Evolutionary conservation across 108 stramenopile species (phyloP), one percentile per base, ranked within the genome.

Genomic region (Schizochytrium sp.): DNA sequence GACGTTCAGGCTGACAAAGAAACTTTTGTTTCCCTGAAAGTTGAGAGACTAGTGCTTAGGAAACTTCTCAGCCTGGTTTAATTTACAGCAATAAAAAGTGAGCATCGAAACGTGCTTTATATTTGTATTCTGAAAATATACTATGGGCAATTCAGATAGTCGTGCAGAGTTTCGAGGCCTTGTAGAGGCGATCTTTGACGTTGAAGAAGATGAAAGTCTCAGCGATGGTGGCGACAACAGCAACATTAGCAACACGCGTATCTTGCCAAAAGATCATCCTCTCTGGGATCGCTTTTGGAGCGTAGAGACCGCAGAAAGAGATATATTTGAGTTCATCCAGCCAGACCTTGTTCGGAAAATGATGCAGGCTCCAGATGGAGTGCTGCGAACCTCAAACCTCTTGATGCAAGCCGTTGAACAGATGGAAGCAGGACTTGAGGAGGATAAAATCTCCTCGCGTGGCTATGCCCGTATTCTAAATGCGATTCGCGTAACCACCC

Each of bases 401-500:
- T 28, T 83, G 76, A 10, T 7, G 8, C 47, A 83, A 53, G 76
- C 76, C 15, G 76, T 83, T 10, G 1, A 5, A 53, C 76, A 83
- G 28, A 10, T 83, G 12, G 76, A 83, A 10, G n/a, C 13, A 0
- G 76, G 17, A n/a, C 76, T 83, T 55, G 76, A 50, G 7, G 76
- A 83, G 76, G 50, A 83, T 0, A 83, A 50, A 10, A 47, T 83
- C 8, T 49, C 76, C 45, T 38, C 47, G 2, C 2, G 15, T 55
- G 10, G 15, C 89, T 97, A 96, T 91, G 96, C 96, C 90, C 96
- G 97, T 91, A 96, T 96, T 5, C 88, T 97, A 88, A 98, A 98
- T 89, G 97, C 97, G 88, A 95, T 97, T 50, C 90, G 97, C 42
- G 95, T 98, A 40, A 93, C 97, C 92, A 97, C 97, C 41, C 91